These are phyloP conservation scores for Skeletonema costatum DNA, from an alignment of 108 stramenopile species.

Conservation along the genomic window DNA sequence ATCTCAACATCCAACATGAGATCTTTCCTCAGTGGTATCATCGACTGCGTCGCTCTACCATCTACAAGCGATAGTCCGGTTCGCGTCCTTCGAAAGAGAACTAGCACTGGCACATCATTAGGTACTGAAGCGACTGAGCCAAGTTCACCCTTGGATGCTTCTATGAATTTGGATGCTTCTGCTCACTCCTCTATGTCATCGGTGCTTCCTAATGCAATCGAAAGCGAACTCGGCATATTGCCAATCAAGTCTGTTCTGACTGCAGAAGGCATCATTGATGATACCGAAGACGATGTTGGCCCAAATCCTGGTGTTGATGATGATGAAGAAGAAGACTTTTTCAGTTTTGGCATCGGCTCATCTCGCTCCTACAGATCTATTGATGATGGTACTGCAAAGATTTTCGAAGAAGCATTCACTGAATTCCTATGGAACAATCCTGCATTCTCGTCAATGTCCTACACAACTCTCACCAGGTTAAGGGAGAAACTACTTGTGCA, in stretches of 20 bases:
- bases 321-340: not conserved
- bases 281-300: not conserved
- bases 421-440: conserved; percentile 45
- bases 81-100: conserved; percentile 25
- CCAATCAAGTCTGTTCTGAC: conserved; percentile 22
- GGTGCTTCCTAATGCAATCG: not conserved
- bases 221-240: not conserved
- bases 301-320: not conserved
- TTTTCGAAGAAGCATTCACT: conserved; percentile 45
- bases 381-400: conserved; percentile 13
- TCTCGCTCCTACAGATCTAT: conserved; percentile 1
- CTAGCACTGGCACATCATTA: not conserved
- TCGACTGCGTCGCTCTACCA: conserved; percentile 45
- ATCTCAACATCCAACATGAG: conserved; percentile 13
- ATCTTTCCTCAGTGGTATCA: conserved; percentile 35
- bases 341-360: not conserved
- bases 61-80: conserved; percentile 42
- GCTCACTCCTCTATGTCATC: not conserved
- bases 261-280: conserved; percentile 30
- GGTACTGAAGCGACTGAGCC: not conserved
- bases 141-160: conserved; percentile 1
- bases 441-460: conserved; percentile 40
- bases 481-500: conserved; percentile 29
- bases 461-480: conserved; percentile 27
- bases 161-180: not conserved